These are phyloP conservation scores for Hemisphaericaspora lyxosophila DNA, from an alignment of 1,139 yeast genomes.

Conservation along the genomic window DNA sequence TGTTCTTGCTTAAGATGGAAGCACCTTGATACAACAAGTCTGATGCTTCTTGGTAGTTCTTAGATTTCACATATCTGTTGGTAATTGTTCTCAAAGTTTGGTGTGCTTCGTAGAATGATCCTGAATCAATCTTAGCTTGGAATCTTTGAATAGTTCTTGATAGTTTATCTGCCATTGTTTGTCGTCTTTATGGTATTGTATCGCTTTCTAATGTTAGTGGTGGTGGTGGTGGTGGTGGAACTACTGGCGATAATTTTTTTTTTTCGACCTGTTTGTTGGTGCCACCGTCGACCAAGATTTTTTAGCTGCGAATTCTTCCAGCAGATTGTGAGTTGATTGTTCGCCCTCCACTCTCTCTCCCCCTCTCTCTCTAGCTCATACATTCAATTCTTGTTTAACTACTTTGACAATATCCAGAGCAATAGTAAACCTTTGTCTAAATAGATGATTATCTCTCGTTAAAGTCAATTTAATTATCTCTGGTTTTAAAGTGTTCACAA, in stretches of 20 bases:
- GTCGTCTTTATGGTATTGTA: too few species aligned
- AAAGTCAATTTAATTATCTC: conserved; percentile 1
- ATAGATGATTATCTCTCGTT: background rate
- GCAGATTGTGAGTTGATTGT: too few species aligned
- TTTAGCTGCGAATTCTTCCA: too few species aligned
- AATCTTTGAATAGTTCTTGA: conserved; percentile 63
- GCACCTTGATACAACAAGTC: conserved; percentile 74
- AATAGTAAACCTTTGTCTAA: background rate
- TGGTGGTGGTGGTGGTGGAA: background rate
- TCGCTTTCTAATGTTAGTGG: background rate
- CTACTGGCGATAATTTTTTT: background rate
- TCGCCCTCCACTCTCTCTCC: too few species aligned
- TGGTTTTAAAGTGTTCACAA: conserved; percentile 2
- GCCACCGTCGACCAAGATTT: too few species aligned
- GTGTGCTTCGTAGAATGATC: conserved; percentile 91
- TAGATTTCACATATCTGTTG: conserved; percentile 73
- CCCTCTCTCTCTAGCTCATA: background rate
- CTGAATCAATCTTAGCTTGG: conserved; percentile 65
- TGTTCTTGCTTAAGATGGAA: conserved; percentile 60
- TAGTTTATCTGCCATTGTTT: conserved; percentile 45
- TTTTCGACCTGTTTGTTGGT: too few species aligned
- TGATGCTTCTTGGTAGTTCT: conserved; percentile 67
- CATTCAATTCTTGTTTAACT: background rate
- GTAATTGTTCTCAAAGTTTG: conserved; percentile 89
- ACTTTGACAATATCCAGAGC: background rate